phyloP scores from a whole-genome alignment of 2,329 filamentous ascomycete species.

The Aquanectria penicillioides region DNA sequence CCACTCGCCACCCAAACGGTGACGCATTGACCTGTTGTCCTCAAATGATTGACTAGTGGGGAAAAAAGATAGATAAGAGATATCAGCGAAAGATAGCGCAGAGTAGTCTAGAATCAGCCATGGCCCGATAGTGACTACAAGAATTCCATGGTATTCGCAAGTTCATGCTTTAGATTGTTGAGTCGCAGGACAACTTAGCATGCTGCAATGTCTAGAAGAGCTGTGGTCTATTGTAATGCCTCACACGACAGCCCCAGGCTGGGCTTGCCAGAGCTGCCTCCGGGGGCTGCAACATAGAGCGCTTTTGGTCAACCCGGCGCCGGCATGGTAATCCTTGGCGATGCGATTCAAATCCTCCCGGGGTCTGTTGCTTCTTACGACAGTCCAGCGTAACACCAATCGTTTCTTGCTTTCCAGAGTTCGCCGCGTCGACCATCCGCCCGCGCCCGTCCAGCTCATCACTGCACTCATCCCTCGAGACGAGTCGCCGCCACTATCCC shows the following conservation, averaged over 20 bases:
- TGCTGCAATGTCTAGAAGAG: neutral
- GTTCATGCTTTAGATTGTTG: neutral
- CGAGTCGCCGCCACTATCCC: neutral
- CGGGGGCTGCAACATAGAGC: neutral
- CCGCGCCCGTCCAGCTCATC: too few species aligned
- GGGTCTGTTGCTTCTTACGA: neutral
- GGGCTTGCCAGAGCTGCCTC: neutral
- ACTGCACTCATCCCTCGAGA: neutral
- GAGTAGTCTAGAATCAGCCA: neutral
- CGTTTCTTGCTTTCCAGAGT: too few species aligned
- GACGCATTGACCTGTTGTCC: constrained; percentile 15
- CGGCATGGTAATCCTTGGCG: constrained; percentile 12
- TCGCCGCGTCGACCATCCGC: neutral
- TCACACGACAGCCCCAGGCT: neutral
- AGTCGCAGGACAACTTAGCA: neutral
- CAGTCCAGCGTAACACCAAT: constrained; percentile 11
- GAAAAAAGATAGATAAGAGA: constrained; percentile 12
- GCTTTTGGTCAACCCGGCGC: neutral
- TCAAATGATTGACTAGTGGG: constrained; percentile 6
- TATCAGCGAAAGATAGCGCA: neutral
- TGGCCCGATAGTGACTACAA: constrained; percentile 2
- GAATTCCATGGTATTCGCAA: neutral
- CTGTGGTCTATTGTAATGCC: too few species aligned
- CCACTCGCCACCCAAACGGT: constrained; percentile 21
- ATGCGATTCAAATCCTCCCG: constrained; percentile 2